These are phyloP conservation scores for Aspergillus proliferans DNA, from an alignment of 2,329 filamentous ascomycete genomes.

Conservation along the genomic window DNA sequence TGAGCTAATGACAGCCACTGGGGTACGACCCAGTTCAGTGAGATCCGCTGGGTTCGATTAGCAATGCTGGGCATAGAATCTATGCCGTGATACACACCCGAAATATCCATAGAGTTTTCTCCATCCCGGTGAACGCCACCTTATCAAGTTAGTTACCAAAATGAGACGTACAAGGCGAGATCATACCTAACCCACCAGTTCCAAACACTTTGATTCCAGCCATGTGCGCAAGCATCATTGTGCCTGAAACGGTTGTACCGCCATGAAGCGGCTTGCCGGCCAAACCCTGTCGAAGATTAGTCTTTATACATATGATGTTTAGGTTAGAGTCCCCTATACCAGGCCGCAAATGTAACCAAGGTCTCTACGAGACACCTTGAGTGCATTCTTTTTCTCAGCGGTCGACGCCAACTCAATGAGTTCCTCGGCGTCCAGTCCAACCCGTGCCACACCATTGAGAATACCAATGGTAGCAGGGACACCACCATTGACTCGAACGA, in stretches of 20 bases:
- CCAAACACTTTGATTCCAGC: constrained; percentile 91
- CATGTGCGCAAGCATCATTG: constrained; percentile 79
- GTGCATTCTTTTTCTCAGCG: constrained; percentile 60
- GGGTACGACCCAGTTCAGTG: constrained; percentile 83
- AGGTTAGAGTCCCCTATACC: constrained; percentile 43
- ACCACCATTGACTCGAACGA: constrained; percentile 73
- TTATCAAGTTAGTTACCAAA: constrained; percentile 15
- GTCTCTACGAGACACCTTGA: constrained; percentile 83
- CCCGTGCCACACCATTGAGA: constrained; percentile 71
- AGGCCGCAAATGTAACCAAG: constrained; percentile 73
- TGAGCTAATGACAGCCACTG: constrained; percentile 79
- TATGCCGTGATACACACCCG: constrained; percentile 37
- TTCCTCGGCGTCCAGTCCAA: constrained; percentile 69
- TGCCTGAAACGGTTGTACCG: constrained; percentile 88
- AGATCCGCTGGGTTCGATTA: constrained; percentile 59
- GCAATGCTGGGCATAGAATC: neutral
- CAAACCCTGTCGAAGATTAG: constrained; percentile 46
- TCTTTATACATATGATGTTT: neutral
- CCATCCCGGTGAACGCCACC: constrained; percentile 86
- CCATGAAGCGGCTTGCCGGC: constrained; percentile 67
- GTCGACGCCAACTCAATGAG: constrained; percentile 61
- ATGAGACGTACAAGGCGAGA: neutral
- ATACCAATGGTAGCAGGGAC: constrained; percentile 89
- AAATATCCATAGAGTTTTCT: constrained; percentile 83
- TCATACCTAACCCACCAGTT: constrained; percentile 71